Percentiles rank a stretch among this genome's conserved stretches.
phyloP scores from a whole-genome alignment of 805 yeast genomes.

The Lipomyces mesembrius region DNA sequence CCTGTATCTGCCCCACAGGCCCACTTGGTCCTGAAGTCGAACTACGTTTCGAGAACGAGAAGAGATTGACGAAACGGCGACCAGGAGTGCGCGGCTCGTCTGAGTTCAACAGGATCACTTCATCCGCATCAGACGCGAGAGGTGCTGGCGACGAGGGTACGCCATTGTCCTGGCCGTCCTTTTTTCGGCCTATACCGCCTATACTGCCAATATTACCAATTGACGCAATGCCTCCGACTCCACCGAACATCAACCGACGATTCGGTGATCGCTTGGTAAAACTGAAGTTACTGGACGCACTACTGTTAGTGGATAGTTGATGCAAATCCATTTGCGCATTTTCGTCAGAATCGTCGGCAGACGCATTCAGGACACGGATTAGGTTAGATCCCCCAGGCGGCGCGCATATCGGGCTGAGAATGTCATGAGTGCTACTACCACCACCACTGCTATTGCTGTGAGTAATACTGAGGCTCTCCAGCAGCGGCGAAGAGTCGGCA shows the following conservation, averaged over 20 bases:
- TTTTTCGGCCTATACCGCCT: constrained; percentile 28
- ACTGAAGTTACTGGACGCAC: constrained; percentile 19
- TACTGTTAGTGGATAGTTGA: constrained; percentile 8
- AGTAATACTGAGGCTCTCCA: constrained; percentile 10
- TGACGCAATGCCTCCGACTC: constrained; percentile 21
- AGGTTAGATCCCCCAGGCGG: constrained; percentile 18
- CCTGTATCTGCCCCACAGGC: constrained; percentile 4
- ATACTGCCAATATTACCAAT: constrained; percentile 24
- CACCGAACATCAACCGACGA: constrained; percentile 23
- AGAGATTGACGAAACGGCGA: constrained; percentile 24
- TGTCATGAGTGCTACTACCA: constrained; percentile 6
- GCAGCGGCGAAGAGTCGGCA: constrained; percentile 11
- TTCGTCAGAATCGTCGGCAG: constrained; percentile 17
- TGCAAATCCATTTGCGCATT: background rate
- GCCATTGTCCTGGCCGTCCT: constrained; percentile 24
- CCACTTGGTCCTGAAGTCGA: background rate
- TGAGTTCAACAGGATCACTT: constrained; percentile 14
- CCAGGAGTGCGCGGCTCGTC: constrained; percentile 32
- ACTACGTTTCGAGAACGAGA: constrained; percentile 28
- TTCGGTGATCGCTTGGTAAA: constrained; percentile 24
- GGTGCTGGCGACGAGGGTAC: constrained; percentile 1
- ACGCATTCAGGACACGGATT: constrained; percentile 18
- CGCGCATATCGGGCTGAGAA: background rate
- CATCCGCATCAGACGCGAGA: constrained; percentile 23
- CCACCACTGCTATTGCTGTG: constrained; percentile 15